Evolutionary conservation across 108 stramenopile genomes (phyloP).

Genomic region (Parietichytrium sp.): DNA sequence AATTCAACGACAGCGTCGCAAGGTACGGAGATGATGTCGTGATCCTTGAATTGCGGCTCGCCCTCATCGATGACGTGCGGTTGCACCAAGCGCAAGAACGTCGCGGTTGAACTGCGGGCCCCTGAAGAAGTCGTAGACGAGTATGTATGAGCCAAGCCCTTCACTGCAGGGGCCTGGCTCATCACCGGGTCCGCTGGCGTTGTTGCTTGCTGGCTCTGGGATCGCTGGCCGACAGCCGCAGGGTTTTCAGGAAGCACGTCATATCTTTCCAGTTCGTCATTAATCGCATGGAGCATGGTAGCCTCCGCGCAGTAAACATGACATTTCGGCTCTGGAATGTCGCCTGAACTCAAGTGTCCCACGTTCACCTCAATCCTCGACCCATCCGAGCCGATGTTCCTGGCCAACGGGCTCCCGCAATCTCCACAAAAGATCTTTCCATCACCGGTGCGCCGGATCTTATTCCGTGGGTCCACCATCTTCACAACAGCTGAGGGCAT

Average conservation of each 20-base stretch:
- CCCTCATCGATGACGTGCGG: background rate
- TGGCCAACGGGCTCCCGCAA: slow-evolving; percentile 23
- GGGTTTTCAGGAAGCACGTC: too few species aligned
- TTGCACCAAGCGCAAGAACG: background rate
- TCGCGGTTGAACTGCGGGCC: background rate
- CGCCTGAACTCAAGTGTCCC: background rate
- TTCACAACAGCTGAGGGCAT: background rate
- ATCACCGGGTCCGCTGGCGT: too few species aligned
- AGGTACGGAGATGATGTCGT: slow-evolving; percentile 12
- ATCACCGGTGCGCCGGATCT: background rate
- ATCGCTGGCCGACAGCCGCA: too few species aligned
- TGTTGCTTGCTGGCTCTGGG: too few species aligned
- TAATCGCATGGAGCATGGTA: background rate
- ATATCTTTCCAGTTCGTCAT: background rate
- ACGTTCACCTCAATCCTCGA: background rate
- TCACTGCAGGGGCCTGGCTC: too few species aligned
- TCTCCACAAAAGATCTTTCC: slow-evolving; percentile 1
- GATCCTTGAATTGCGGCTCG: background rate
- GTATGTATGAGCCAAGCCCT: too few species aligned
- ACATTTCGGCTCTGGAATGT: background rate
- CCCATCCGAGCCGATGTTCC: background rate
- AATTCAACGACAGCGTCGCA: slow-evolving; percentile 13
- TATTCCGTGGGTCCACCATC: background rate
- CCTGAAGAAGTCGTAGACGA: background rate
- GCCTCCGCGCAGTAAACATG: slow-evolving; percentile 38